Percentiles rank a stretch among this genome's conserved stretches.
Evolutionary conservation across 257 asterid species (phyloP).

Genomic region (Capsicum pubescens): DNA sequence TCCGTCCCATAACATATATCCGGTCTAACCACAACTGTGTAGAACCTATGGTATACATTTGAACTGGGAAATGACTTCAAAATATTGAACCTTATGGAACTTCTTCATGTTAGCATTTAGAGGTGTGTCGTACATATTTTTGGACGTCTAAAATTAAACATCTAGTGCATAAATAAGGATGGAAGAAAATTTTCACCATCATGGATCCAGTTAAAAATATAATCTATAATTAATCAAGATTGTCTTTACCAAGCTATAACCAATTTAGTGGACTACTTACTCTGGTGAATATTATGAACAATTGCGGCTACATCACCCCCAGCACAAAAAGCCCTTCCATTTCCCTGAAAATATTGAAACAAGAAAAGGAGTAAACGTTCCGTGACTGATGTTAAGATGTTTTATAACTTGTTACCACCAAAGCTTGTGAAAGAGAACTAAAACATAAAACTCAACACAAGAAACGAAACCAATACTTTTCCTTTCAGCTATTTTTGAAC

Average conservation of each 20-base stretch:
- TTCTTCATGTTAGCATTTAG: background rate
- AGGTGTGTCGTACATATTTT: background rate
- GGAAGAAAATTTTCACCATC: background rate
- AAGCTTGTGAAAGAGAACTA: background rate
- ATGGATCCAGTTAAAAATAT: constrained; percentile 7
- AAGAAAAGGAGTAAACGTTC: constrained; percentile 7
- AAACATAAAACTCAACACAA: background rate
- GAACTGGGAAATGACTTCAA: too few relatives aligned
- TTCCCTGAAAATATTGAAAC: constrained; percentile 51
- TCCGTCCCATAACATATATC: too few relatives aligned
- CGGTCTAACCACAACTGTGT: too few relatives aligned
- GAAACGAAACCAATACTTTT: background rate
- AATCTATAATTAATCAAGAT: background rate
- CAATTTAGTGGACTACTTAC: constrained; percentile 37
- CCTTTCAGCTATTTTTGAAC: constrained; percentile 5
- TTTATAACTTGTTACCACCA: background rate
- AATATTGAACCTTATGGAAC: background rate
- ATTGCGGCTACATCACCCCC: constrained; percentile 94
- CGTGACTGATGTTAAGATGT: background rate
- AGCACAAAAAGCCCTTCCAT: constrained; percentile 95
- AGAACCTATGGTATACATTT: too few relatives aligned
- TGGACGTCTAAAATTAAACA: background rate
- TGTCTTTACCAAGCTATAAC: constrained; percentile 1
- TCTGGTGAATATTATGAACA: constrained; percentile 66
- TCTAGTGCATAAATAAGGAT: background rate